These are phyloP conservation scores for Tulasnella sp. DNA, from an alignment of 768 basidiomycete genomes.

Conservation along the genomic window DNA sequence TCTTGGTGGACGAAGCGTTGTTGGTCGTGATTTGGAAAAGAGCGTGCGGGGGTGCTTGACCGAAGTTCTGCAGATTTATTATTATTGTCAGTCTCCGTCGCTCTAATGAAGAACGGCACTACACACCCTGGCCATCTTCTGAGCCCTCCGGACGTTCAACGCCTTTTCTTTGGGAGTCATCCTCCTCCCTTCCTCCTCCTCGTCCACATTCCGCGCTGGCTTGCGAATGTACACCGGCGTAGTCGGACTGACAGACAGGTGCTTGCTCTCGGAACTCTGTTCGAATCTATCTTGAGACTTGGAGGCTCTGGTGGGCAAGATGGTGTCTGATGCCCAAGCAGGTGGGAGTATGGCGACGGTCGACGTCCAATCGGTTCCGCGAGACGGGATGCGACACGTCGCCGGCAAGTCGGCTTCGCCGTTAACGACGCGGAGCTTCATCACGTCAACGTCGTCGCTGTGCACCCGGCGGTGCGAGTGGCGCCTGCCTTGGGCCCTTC, in stretches of 20 bases:
- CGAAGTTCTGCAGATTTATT: not conserved
- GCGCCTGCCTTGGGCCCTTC: not conserved
- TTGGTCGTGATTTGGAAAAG: slow-evolving; percentile 3
- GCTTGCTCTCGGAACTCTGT: not conserved
- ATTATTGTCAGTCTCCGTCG: too few species aligned
- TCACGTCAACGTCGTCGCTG: not conserved
- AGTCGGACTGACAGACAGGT: too few species aligned
- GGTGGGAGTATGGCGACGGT: not conserved
- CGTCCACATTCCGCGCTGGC: not conserved
- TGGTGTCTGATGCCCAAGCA: not conserved
- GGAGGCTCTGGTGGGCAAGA: not conserved
- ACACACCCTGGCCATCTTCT: slow-evolving; percentile 13
- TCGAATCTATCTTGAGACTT: not conserved
- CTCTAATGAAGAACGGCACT: too few species aligned
- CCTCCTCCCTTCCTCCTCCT: not conserved
- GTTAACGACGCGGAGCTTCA: not conserved
- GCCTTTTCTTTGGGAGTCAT: not conserved
- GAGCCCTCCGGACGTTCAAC: slow-evolving; percentile 4
- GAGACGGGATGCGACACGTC: not conserved
- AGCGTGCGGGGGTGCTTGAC: not conserved
- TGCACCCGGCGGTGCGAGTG: not conserved
- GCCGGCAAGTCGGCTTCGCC: not conserved
- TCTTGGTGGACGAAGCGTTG: not conserved
- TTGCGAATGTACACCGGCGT: not conserved
- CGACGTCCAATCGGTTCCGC: not conserved